Percentiles rank a stretch among this genome's conserved stretches.
phyloP scores from a whole-genome alignment of 2,329 filamentous ascomycete species.

The Diaporthe citrichinensis region DNA sequence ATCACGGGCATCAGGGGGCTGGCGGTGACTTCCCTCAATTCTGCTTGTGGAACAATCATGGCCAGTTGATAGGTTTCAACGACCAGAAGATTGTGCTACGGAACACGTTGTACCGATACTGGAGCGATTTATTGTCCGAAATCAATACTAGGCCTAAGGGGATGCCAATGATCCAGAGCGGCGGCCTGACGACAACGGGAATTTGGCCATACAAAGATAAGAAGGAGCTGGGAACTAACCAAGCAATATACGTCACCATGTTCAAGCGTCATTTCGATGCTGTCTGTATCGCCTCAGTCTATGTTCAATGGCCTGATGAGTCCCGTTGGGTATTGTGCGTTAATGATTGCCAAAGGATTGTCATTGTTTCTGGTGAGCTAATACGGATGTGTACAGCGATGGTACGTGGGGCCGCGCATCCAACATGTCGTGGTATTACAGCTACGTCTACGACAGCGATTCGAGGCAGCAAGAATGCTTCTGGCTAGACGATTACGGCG shows the following conservation, averaged over 20 bases:
- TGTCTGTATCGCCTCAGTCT: background rate
- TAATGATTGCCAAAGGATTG: background rate
- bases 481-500: constrained; percentile 23
- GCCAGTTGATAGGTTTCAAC: background rate
- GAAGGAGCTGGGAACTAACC: too few relatives aligned
- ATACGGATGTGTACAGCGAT: background rate
- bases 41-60: constrained; percentile 27
- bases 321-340: background rate
- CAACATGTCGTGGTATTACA: constrained; percentile 18
- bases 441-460: background rate
- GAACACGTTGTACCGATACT: too few relatives aligned
- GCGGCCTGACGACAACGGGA: background rate
- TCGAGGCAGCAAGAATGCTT: constrained; percentile 12
- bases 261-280: constrained; percentile 26
- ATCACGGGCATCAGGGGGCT: background rate
- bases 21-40: background rate
- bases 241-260: constrained; percentile 13
- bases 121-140: too few relatives aligned
- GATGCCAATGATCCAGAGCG: background rate
- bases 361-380: background rate
- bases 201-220: too few relatives aligned
- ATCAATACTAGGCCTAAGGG: too few relatives aligned
- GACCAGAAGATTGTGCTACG: too few relatives aligned
- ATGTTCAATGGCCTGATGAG: background rate
- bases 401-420: constrained; percentile 10